These are phyloP conservation scores for Hyaloperonospora brassicae DNA, from an alignment of 352 stramenopile species.

Conservation along the genomic window DNA sequence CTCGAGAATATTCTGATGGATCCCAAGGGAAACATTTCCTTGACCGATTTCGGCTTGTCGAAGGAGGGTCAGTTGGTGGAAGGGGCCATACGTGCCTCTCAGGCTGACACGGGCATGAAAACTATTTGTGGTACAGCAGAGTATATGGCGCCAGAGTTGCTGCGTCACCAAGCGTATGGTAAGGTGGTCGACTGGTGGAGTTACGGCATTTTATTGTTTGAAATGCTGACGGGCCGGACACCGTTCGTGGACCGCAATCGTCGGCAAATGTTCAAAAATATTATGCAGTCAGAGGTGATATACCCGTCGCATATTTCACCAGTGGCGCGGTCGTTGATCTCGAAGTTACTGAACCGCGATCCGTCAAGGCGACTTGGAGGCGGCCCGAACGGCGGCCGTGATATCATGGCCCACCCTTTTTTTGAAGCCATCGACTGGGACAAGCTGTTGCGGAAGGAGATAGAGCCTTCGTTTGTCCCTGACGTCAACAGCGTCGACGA, in stretches of 20 bases:
- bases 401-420: conserved; percentile 86
- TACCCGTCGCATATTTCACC: conserved; percentile 83
- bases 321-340: conserved; percentile 64
- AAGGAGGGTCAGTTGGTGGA: conserved; percentile 81
- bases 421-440: conserved; percentile 84
- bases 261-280: conserved; percentile 88
- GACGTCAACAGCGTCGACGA: conserved; percentile 74
- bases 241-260: conserved; percentile 85
- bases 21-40: conserved; percentile 75
- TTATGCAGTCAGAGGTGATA: conserved; percentile 84
- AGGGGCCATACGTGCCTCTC: conserved; percentile 71
- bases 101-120: conserved; percentile 80
- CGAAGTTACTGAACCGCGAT: conserved; percentile 91
- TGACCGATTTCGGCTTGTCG: conserved; percentile 85
- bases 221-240: conserved; percentile 83
- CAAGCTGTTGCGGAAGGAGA: conserved; percentile 77
- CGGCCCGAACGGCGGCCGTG: conserved; percentile 67
- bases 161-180: conserved; percentile 80
- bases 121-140: conserved; percentile 85
- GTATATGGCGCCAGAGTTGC: conserved; percentile 82
- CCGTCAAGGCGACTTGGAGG: conserved; percentile 88
- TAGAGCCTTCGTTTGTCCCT: conserved; percentile 71
- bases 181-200: conserved; percentile 89
- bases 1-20: conserved; percentile 89
- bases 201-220: conserved; percentile 84